Conservation (phyloP, 2,329 filamentous ascomycete species). For the Clonostachys byssicola region DNA sequence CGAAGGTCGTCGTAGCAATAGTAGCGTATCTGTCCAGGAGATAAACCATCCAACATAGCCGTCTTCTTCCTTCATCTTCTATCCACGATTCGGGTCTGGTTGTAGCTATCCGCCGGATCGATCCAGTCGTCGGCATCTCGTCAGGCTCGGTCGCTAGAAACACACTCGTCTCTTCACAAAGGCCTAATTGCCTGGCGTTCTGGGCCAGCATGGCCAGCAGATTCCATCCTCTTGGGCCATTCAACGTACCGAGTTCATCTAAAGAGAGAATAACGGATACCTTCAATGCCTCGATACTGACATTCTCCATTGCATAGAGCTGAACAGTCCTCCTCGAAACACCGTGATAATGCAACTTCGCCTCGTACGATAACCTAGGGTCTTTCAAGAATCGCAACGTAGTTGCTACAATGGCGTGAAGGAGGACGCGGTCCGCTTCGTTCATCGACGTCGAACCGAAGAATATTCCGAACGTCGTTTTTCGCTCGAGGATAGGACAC, state of each 20-base stretch:
- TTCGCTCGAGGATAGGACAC: conserved; percentile 40
- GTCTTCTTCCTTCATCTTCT: conserved; percentile 34
- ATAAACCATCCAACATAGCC: conserved; percentile 40
- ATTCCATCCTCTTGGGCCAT: conserved; percentile 36
- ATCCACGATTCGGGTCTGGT: conserved; percentile 35
- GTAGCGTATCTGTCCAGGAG: conserved; percentile 37
- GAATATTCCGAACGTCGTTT: conserved; percentile 31
- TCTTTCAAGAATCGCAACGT: conserved; percentile 36
- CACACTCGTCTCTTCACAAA: conserved; percentile 31
- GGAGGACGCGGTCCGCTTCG: conserved; percentile 31
- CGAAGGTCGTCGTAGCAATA: conserved; percentile 31
- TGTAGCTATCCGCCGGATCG: conserved; percentile 24
- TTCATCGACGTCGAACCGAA: conserved; percentile 32
- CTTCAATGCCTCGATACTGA: conserved; percentile 29
- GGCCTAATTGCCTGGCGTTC: conserved; percentile 29
- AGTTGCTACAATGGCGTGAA: conserved; percentile 38
- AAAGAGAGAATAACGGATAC: conserved; percentile 34
- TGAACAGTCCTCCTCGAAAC: conserved; percentile 31
- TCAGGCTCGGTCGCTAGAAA: conserved; percentile 25
- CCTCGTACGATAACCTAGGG: conserved; percentile 26
- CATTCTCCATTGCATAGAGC: conserved; percentile 34
- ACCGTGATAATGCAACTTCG: conserved; percentile 30
- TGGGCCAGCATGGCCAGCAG: conserved; percentile 30
- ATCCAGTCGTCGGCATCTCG: conserved; percentile 23
- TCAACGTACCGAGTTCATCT: conserved; percentile 35